A percentile compares a stretch with the other conserved stretches of the same genome.
Evolutionary conservation across 805 yeast genomes (phyloP).

Genomic region (Geotrichum ghanense): DNA sequence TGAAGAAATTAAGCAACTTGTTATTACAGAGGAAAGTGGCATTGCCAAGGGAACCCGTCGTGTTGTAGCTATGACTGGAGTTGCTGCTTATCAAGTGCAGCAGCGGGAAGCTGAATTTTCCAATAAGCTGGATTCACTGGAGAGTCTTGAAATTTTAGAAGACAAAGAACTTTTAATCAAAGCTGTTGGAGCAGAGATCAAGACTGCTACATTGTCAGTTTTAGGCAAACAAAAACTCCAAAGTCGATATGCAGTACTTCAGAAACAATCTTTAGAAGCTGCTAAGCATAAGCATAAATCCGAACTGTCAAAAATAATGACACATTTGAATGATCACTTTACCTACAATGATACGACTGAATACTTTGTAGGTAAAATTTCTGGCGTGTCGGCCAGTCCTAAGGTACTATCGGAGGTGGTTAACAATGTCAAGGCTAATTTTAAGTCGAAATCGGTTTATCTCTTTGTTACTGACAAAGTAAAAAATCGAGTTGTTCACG

Average conservation of each 20-base stretch:
- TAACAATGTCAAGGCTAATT: slow-evolving; percentile 65
- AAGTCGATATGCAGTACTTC: slow-evolving; percentile 63
- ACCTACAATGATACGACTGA: slow-evolving; percentile 38
- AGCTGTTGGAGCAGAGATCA: slow-evolving; percentile 72
- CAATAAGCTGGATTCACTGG: slow-evolving; percentile 45
- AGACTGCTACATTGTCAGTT: slow-evolving; percentile 72
- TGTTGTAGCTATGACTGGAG: slow-evolving; percentile 93
- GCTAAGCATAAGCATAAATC: slow-evolving; percentile 78
- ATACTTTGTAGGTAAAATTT: slow-evolving; percentile 56
- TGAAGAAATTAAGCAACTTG: slow-evolving; percentile 83
- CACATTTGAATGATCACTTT: slow-evolving; percentile 63
- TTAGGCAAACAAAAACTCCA: slow-evolving; percentile 66
- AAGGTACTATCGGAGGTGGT: slow-evolving; percentile 93
- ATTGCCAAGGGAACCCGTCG: slow-evolving; percentile 98
- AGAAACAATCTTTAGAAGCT: slow-evolving; percentile 81
- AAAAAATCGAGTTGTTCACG: slow-evolving; percentile 79
- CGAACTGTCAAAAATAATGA: slow-evolving; percentile 72
- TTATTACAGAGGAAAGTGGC: slow-evolving; percentile 88
- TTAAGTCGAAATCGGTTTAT: slow-evolving; percentile 64
- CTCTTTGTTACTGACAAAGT: slow-evolving; percentile 57
- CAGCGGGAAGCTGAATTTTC: slow-evolving; percentile 66
- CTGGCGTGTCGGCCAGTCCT: slow-evolving; percentile 52
- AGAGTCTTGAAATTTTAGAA: slow-evolving; percentile 56
- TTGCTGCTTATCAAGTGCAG: slow-evolving; percentile 84
- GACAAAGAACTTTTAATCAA: slow-evolving; percentile 74